Evolutionary conservation across 805 yeast genomes (phyloP), one percentile per base, ranked within the genome.

Genomic region (Saturnispora saitoi): DNA sequence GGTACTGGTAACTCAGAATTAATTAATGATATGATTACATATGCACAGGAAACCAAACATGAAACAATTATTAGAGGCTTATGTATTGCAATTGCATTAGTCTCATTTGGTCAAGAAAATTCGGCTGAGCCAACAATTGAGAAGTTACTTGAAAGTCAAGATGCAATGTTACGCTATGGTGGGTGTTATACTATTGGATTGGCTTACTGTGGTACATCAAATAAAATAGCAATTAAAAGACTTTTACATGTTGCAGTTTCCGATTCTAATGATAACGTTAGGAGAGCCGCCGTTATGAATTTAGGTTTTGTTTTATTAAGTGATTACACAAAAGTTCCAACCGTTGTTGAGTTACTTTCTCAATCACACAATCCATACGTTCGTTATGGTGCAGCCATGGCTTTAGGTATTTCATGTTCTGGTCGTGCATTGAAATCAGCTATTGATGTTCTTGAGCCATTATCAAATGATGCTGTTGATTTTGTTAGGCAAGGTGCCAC

Each of bases 401-500:
- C 99, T 0, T 76, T 93, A 54, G 99, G 97, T 69, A 86, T 93
- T 53, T 81, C 98, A 3, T 90, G 98, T 73, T 96, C 97, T 22
- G 99, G 99, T 43, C 83, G 93, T 62, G 93, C 90, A 3, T 70
- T 86, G 48, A 80, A 82, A 50, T 81, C 91, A 36, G 98, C 99
- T 0, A 77, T 93, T 54, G 96, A 89, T 51, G 89, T 93, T 15
- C 76, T 93, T 55, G 95, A 87, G 69, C 96, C 97, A 31, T 76
- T 93, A 70, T 79, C 91, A 26, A 87, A 86, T 61, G 99, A 93
- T 67, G 81, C 96, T 1, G 95, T 89, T 40, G 99, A 93, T 67
- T 93, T 91, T 69, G 99, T 93, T 39, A 86, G 98, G 64, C 99
- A 93, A 70, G 98, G 98, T 58, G 96, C 99, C 2, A 77, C 89